A percentile compares a stretch with the other conserved stretches of the same genome.
Evolutionary conservation across 2,329 filamentous ascomycete species (phyloP).

Genomic region (Cercospora zeina): DNA sequence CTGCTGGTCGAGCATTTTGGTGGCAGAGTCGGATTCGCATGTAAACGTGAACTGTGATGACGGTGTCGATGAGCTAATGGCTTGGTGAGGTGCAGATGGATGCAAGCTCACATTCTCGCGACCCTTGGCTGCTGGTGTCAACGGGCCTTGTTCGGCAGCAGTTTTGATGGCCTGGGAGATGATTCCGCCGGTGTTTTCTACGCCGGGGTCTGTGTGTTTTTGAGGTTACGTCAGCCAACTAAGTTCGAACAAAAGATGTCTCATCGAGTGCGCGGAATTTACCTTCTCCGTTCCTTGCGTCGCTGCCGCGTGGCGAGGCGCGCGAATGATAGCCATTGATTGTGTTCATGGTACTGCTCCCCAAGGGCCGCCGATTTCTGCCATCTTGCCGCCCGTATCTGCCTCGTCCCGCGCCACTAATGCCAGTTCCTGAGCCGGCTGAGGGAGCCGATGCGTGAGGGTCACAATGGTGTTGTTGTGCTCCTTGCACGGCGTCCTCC

Average conservation of each 20-base stretch:
- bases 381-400: constrained; percentile 67
- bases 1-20: constrained; percentile 60
- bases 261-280: constrained; percentile 23
- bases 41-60: constrained; percentile 96
- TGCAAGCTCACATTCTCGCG: constrained; percentile 72
- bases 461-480: constrained; percentile 53
- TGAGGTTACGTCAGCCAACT: constrained; percentile 26
- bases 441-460: constrained; percentile 54
- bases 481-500: constrained; percentile 40
- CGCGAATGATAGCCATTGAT: constrained; percentile 44
- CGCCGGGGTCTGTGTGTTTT: constrained; percentile 50
- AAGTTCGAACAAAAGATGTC: constrained; percentile 12
- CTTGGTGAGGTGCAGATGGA: constrained; percentile 56
- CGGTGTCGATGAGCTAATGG: constrained; percentile 60
- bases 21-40: constrained; percentile 84
- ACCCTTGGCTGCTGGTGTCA: constrained; percentile 64
- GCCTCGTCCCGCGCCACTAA: constrained; percentile 82
- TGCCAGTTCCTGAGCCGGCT: constrained; percentile 58
- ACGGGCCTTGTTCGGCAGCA: constrained; percentile 66
- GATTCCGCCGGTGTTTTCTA: constrained; percentile 60
- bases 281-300: constrained; percentile 31
- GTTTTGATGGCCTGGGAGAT: constrained; percentile 91
- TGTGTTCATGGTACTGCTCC: constrained; percentile 44
- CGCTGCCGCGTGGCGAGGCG: constrained; percentile 24
- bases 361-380: constrained; percentile 47